These are phyloP conservation scores for Leptosphaerulina australis DNA, from an alignment of 2,329 filamentous ascomycete genomes.

Conservation along the genomic window DNA sequence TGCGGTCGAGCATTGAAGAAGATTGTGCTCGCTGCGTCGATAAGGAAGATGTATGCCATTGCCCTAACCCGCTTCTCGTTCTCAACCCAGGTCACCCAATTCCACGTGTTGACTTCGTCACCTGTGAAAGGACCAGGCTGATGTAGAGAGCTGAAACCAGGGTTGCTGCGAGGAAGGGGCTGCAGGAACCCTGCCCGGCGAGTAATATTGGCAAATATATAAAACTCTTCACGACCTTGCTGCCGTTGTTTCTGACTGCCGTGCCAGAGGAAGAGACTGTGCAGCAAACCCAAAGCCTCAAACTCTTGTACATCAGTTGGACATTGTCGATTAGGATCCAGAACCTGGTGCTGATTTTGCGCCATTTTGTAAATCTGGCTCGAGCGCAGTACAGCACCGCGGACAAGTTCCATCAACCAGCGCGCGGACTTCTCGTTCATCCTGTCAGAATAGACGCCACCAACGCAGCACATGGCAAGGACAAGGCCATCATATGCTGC, in stretches of 20 bases:
- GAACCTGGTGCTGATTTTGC: conserved; percentile 46
- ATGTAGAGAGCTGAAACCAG: conserved; percentile 65
- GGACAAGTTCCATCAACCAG: conserved; percentile 69
- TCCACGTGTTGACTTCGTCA: conserved; percentile 61
- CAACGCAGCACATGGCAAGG: conserved; percentile 73
- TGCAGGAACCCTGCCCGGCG: conserved; percentile 63
- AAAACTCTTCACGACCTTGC: conserved; percentile 64
- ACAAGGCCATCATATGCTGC: conserved; percentile 71
- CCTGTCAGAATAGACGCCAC: conserved; percentile 74
- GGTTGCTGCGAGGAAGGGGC: conserved; percentile 56
- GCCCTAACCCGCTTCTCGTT: conserved; percentile 72
- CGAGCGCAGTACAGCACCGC: conserved; percentile 63
- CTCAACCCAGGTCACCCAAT: conserved; percentile 71
- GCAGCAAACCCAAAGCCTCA: conserved; percentile 68
- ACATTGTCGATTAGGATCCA: conserved; percentile 48
- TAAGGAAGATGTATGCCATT: conserved; percentile 68
- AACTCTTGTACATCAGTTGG: conserved; percentile 65
- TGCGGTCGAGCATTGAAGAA: conserved; percentile 73
- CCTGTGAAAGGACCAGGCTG: conserved; percentile 54
- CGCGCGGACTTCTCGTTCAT: conserved; percentile 66
- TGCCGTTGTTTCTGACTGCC: conserved; percentile 70
- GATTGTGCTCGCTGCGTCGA: conserved; percentile 69
- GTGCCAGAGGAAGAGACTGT: conserved; percentile 71
- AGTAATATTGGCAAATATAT: conserved; percentile 62
- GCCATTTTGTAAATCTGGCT: conserved; percentile 57